phyloP scores from a whole-genome alignment of 768 basidiomycete genomes.

The Amanita phalloides region DNA sequence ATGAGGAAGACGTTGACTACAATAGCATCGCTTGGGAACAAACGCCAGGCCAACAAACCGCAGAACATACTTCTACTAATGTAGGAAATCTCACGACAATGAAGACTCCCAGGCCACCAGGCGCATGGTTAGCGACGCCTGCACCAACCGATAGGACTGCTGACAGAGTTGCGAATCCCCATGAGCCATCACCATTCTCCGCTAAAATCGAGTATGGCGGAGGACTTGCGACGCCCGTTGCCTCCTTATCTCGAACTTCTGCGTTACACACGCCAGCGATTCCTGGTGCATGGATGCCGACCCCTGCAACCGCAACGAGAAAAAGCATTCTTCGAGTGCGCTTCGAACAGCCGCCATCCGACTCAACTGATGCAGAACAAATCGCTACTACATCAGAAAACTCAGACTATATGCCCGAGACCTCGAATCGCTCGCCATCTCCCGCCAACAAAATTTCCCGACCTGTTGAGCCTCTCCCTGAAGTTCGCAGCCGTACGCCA shows the following conservation, averaged over 20 bases:
- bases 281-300: conserved; percentile 57
- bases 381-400: background rate
- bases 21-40: background rate
- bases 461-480: background rate
- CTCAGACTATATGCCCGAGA: background rate
- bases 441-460: background rate
- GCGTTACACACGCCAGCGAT: conserved; percentile 52
- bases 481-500: conserved; percentile 9
- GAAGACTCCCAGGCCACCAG: conserved; percentile 23
- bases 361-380: conserved; percentile 9
- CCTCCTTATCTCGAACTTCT: conserved; percentile 38
- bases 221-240: conserved; percentile 34
- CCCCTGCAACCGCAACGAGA: conserved; percentile 33
- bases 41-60: background rate
- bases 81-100: conserved; percentile 12
- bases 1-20: conserved; percentile 20
- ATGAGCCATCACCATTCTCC: background rate
- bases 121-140: conserved; percentile 25
- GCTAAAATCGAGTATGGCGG: conserved; percentile 16
- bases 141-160: conserved; percentile 11
- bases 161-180: background rate
- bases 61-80: background rate
- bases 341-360: conserved; percentile 33
- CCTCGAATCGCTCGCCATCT: background rate
- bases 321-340: conserved; percentile 65